These are phyloP conservation scores for Toxicodendron radicans DNA, from an alignment of 345 rosid species.

Conservation along the genomic window DNA sequence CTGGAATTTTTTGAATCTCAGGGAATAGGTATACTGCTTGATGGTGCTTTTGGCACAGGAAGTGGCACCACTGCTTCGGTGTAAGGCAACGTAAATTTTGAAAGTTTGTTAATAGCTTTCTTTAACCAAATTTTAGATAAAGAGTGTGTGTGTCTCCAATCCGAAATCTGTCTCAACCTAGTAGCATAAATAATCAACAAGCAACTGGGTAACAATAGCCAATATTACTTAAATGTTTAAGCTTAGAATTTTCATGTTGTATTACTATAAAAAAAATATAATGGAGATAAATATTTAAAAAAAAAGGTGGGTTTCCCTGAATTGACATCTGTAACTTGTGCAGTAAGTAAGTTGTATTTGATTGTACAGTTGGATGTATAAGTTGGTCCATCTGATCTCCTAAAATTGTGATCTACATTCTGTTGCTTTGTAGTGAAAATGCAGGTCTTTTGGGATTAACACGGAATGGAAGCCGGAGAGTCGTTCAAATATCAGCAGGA, in stretches of 20 bases:
- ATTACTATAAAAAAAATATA: no score
- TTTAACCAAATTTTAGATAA: not conserved
- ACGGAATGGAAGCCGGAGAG: constrained; percentile 83
- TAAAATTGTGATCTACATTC: constrained; percentile 1
- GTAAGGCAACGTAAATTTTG: constrained; percentile 35
- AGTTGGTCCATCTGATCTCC: not conserved
- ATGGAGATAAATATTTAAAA: not conserved
- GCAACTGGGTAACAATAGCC: not conserved
- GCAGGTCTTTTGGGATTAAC: constrained; percentile 89
- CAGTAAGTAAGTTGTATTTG: not conserved
- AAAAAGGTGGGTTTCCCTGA: not conserved
- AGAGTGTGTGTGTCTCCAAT: not conserved
- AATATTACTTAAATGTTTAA: not conserved
- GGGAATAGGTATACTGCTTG: constrained; percentile 68
- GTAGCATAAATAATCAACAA: not conserved
- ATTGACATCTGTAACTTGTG: not conserved
- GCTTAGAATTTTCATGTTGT: not conserved
- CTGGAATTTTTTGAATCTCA: constrained; percentile 26
- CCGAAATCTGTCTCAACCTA: not conserved
- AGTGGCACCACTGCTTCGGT: constrained; percentile 77
- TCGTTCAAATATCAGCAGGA: constrained; percentile 67
- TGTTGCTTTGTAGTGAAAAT: constrained; percentile 62
- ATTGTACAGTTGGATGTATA: not conserved
- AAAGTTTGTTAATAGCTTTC: not conserved
- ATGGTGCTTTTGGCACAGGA: constrained; percentile 66